Evolutionary conservation across 2,329 filamentous ascomycete species (phyloP).

Genomic region (Aspergillus versicolor): DNA sequence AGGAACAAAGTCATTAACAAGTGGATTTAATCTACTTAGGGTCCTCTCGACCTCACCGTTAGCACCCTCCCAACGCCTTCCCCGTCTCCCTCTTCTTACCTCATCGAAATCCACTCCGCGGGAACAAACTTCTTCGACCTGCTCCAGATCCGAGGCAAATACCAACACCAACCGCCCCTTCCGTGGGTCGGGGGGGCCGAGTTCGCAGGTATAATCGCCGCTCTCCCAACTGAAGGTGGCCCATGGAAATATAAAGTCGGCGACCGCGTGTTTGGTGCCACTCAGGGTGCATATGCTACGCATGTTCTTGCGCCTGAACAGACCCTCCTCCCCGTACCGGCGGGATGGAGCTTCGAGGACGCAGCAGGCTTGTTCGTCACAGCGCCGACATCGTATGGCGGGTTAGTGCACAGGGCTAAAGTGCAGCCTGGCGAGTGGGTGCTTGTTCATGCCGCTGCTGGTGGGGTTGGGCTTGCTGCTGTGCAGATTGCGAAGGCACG

Average conservation of each 20-base stretch:
- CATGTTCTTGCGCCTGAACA: slow-evolving; percentile 67
- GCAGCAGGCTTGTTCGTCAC: slow-evolving; percentile 90
- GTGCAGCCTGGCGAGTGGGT: slow-evolving; percentile 81
- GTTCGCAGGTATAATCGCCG: slow-evolving; percentile 76
- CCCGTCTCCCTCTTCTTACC: slow-evolving; percentile 72
- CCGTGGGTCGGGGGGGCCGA: slow-evolving; percentile 87
- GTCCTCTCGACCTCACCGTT: slow-evolving; percentile 75
- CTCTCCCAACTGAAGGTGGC: slow-evolving; percentile 55
- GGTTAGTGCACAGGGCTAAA: slow-evolving; percentile 72
- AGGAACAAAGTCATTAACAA: neutral
- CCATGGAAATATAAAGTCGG: slow-evolving; percentile 68
- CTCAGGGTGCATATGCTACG: slow-evolving; percentile 83
- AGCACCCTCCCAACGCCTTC: slow-evolving; percentile 71
- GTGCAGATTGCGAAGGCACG: slow-evolving; percentile 93
- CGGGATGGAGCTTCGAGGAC: slow-evolving; percentile 79
- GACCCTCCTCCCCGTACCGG: slow-evolving; percentile 69
- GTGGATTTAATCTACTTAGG: slow-evolving; percentile 47
- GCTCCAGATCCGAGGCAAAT: slow-evolving; percentile 91
- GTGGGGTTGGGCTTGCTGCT: slow-evolving; percentile 85
- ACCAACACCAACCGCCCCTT: slow-evolving; percentile 85
- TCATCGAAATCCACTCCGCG: slow-evolving; percentile 80
- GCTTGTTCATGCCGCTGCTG: slow-evolving; percentile 87
- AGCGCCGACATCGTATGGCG: slow-evolving; percentile 84
- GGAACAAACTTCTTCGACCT: slow-evolving; percentile 98
- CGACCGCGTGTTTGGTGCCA: slow-evolving; percentile 80